Conservation (phyloP, 1,139 yeast species). For the Spathaspora jeffriesii region DNA sequence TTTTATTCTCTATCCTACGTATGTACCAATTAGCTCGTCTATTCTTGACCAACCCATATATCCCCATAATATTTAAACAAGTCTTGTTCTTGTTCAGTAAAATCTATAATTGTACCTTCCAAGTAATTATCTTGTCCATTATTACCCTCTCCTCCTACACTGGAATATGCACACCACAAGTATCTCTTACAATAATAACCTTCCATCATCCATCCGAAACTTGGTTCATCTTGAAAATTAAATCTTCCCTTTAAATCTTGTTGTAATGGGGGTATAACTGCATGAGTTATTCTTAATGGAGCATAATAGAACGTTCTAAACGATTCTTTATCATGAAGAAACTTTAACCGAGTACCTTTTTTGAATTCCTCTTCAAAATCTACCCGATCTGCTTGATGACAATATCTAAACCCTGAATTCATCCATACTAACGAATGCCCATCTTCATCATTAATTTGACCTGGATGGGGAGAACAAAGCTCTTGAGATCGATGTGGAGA, state of each 20-base stretch:
- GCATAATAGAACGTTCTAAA: slow-evolving; percentile 23
- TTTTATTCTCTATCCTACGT: background rate
- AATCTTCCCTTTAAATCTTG: slow-evolving; percentile 14
- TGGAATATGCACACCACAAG: slow-evolving; percentile 45
- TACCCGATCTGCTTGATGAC: slow-evolving; percentile 27
- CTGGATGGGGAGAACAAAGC: slow-evolving; percentile 47
- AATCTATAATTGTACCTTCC: slow-evolving; percentile 24
- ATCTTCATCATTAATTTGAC: slow-evolving; percentile 38
- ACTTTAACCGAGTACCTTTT: slow-evolving; percentile 19
- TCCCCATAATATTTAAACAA: slow-evolving; percentile 32
- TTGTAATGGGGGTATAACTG: slow-evolving; percentile 31
- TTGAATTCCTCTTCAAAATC: slow-evolving; percentile 25
- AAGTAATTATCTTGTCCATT: slow-evolving; percentile 24
- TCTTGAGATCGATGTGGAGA: slow-evolving; percentile 24
- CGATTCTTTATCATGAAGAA: slow-evolving; percentile 15
- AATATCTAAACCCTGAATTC: slow-evolving; percentile 33
- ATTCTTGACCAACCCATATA: slow-evolving; percentile 35
- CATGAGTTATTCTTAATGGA: slow-evolving; percentile 24
- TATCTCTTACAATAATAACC: slow-evolving; percentile 36
- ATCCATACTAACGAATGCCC: slow-evolving; percentile 30
- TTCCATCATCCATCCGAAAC: slow-evolving; percentile 28
- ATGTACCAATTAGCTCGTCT: slow-evolving; percentile 7
- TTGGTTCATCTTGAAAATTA: slow-evolving; percentile 28
- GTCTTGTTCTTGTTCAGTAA: slow-evolving; percentile 20
- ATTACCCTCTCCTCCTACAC: slow-evolving; percentile 35